Percentiles rank a stretch among this genome's conserved stretches.
Evolutionary conservation across 2,329 filamentous ascomycete species (phyloP).

Genomic region (Conoideocrella luteorostrata): DNA sequence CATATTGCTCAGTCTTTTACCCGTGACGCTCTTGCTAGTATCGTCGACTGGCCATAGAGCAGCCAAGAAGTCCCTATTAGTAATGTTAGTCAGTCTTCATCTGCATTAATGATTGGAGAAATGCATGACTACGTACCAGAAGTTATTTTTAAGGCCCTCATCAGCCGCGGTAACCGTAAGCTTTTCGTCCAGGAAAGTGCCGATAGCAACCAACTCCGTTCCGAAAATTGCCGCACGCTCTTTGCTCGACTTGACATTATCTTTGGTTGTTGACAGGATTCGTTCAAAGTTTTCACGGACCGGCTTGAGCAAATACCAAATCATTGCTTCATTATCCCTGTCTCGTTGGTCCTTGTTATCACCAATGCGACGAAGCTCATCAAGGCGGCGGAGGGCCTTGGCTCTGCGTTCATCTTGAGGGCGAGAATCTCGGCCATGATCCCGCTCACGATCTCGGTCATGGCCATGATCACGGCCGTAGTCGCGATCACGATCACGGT

Average conservation of each 20-base stretch:
- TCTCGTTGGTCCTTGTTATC: conserved; percentile 44
- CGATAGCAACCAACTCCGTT: conserved; percentile 53
- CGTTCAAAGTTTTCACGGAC: conserved; percentile 54
- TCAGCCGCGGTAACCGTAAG: conserved; percentile 35
- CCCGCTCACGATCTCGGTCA: conserved; percentile 17
- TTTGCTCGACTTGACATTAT: conserved; percentile 56
- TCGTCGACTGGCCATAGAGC: conserved; percentile 41
- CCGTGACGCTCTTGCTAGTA: conserved; percentile 37
- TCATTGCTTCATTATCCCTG: conserved; percentile 39
- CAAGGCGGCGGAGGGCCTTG: conserved; percentile 33
- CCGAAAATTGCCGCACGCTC: conserved; percentile 57
- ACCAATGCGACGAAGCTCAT: conserved; percentile 38
- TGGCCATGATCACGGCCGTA: conserved; percentile 15
- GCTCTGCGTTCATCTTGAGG: conserved; percentile 34
- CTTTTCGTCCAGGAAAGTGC: conserved; percentile 51
- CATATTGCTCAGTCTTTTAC: conserved; percentile 37
- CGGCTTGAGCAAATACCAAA: conserved; percentile 48
- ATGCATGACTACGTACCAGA: conserved; percentile 36
- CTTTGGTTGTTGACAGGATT: conserved; percentile 55
- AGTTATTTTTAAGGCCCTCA: conserved; percentile 39
- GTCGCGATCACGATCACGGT: conserved; percentile 10
- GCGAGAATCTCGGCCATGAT: conserved; percentile 19
- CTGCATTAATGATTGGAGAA: too few species aligned
- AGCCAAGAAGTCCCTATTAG: conserved; percentile 37
- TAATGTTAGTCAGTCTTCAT: conserved; percentile 14